Evolutionary conservation across 2,329 filamentous ascomycete genomes (phyloP), one percentile per base, ranked within the genome.

Genomic region (Ascochyta rabiei): DNA sequence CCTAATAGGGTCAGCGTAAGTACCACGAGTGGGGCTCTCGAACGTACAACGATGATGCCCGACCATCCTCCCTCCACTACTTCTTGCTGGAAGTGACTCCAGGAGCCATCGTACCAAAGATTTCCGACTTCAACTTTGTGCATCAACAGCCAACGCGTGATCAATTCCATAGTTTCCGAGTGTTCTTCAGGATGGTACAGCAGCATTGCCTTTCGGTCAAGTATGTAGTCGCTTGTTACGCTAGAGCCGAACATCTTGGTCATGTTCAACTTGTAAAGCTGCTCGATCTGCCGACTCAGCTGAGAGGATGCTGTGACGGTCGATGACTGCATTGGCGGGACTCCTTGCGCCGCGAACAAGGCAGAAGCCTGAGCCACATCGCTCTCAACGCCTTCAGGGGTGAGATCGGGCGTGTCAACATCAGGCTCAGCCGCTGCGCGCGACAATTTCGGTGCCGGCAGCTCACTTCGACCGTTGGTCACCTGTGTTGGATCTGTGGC

Each of bases 101-200:
- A 75, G 3, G 62, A 61, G 10, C 67, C 69, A 26, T 62, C 48
- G 12, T 60, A 53, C 60, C 62, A 66, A 2, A 63, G 49, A 41
- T 56, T 68, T 40, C 47, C 56, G 3, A 74, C 63, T 39, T 69
- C 62, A 4, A 72, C 68, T 41, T 71, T 58, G 33, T 72, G 62
- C 55, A 70, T 56, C 18, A 71, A 38, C 4, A 74, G 46, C 70
- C 71, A 74, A 23, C 68, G 60, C 12, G 67, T 69, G 8, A 74
- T 53, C 4, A 74, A 21, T 15, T 71, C 71, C 6, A 70, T 41
- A 15, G 73, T 65, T 43, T 67, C 63, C n/a, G 37, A 12, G 42
- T 74, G 68, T 7, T 69, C 56, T 34, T 60, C 46, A 2, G 69
- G 67, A 28, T 71, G 63, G 38, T 63, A 72, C 6, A 73, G 23